phyloP scores from a whole-genome alignment of 2,329 filamentous ascomycete species.

The Nemania diffusa region DNA sequence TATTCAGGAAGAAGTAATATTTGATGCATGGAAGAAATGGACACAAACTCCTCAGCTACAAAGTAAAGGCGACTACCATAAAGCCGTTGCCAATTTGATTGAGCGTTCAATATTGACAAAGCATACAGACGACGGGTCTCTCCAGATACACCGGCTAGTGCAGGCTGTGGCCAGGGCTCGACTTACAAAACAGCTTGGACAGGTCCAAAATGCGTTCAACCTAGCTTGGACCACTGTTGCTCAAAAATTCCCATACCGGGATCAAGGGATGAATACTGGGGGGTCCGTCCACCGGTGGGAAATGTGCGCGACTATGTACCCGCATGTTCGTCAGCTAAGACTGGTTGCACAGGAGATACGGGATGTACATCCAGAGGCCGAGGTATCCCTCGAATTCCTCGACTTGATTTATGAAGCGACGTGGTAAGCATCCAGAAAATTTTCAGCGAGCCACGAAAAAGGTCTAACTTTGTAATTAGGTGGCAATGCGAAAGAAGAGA shows the following conservation, averaged over 20 bases:
- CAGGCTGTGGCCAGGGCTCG: background rate
- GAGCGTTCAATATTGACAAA: background rate
- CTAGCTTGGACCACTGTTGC: background rate
- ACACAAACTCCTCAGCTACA: background rate
- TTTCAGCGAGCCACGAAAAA: background rate
- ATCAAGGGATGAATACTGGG: background rate
- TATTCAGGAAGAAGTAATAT: conserved; percentile 4
- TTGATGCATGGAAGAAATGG: background rate
- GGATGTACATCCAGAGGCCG: background rate
- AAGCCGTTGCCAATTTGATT: conserved; percentile 3
- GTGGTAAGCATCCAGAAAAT: background rate
- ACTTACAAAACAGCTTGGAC: conserved; percentile 1
- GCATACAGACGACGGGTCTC: background rate
- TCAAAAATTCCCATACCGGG: background rate
- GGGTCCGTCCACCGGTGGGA: background rate
- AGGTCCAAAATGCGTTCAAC: background rate
- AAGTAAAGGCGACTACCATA: background rate
- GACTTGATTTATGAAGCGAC: conserved; percentile 2
- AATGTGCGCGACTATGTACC: background rate
- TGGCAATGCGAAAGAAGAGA: conserved; percentile 5
- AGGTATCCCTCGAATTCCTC: background rate
- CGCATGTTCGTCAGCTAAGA: background rate
- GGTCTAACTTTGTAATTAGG: background rate
- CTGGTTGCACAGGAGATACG: background rate
- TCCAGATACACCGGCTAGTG: conserved; percentile 3